These are phyloP conservation scores for Cercophora samala DNA, from an alignment of 495 filamentous ascomycete genomes.

Conservation along the genomic window DNA sequence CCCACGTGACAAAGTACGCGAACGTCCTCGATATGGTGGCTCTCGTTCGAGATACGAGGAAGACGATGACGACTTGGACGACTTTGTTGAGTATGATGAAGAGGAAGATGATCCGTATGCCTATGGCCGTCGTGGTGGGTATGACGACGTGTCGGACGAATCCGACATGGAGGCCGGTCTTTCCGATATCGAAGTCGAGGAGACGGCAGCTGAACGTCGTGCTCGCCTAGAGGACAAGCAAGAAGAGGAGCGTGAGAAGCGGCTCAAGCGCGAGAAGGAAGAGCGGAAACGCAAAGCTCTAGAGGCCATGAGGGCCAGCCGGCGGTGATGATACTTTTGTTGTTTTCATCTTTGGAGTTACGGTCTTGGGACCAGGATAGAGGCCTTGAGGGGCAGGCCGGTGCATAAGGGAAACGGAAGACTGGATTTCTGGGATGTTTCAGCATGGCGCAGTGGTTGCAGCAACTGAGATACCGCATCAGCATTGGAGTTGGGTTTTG, in stretches of 20 bases:
- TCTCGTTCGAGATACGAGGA: conserved; percentile 42
- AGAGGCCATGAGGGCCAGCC: conserved; percentile 20
- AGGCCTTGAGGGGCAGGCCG: not conserved
- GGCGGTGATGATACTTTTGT: not conserved
- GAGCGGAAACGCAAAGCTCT: conserved; percentile 35
- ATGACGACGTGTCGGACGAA: conserved; percentile 38
- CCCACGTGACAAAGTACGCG: conserved; percentile 3
- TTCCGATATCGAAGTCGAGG: conserved; percentile 58
- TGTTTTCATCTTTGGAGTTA: not conserved
- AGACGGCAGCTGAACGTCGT: conserved; percentile 45
- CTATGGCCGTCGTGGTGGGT: conserved; percentile 27
- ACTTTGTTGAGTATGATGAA: conserved; percentile 55
- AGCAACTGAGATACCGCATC: conserved; percentile 23
- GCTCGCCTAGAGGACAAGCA: conserved; percentile 52
- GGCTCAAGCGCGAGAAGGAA: conserved; percentile 47
- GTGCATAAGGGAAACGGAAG: conserved; percentile 4
- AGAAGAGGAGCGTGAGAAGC: conserved; percentile 45
- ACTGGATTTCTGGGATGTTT: conserved; percentile 8
- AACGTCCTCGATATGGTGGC: conserved; percentile 28
- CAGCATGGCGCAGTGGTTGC: conserved; percentile 6
- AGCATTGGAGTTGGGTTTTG: conserved; percentile 19
- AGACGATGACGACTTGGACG: conserved; percentile 53
- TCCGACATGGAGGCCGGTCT: conserved; percentile 64
- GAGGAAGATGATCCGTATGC: conserved; percentile 42
- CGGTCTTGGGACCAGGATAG: conserved; percentile 9